Evolutionary conservation across 2,329 filamentous ascomycete species (phyloP).

Genomic region (Aspergillus sp.): DNA sequence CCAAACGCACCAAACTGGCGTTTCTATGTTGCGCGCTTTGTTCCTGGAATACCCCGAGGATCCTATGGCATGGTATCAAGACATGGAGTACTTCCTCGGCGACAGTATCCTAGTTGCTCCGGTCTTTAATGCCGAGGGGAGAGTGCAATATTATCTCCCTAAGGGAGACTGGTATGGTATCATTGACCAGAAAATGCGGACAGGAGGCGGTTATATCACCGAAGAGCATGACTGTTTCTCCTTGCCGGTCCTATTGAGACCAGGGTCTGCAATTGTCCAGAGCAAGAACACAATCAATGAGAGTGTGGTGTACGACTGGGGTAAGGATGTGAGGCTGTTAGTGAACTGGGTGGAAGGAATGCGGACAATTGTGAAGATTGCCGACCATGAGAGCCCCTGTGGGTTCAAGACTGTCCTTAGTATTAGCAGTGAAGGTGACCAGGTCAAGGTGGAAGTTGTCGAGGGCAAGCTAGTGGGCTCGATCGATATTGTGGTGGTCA

Average conservation of each 20-base stretch:
- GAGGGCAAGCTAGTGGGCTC: not conserved
- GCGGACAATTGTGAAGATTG: slow-evolving; percentile 3
- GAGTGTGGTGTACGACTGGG: slow-evolving; percentile 8
- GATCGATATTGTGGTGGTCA: slow-evolving; percentile 4
- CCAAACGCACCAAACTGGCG: slow-evolving; percentile 4
- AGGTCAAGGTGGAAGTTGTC: not conserved
- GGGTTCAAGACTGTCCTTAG: slow-evolving; percentile 1
- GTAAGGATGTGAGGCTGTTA: slow-evolving; percentile 4
- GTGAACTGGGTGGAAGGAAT: slow-evolving; percentile 7
- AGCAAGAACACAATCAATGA: not conserved
- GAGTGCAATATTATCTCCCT: slow-evolving; percentile 6
- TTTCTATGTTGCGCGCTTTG: slow-evolving; percentile 5
- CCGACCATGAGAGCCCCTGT: slow-evolving; percentile 3
- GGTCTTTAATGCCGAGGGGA: slow-evolving; percentile 1
- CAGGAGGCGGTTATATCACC: slow-evolving; percentile 4
- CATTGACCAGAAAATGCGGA: slow-evolving; percentile 4
- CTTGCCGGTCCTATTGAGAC: slow-evolving; percentile 1
- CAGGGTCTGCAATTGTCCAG: not conserved
- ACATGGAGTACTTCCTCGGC: slow-evolving; percentile 9
- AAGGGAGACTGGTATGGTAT: slow-evolving; percentile 9
- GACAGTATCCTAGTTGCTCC: slow-evolving; percentile 10
- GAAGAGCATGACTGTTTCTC: slow-evolving; percentile 8
- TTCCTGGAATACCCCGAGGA: slow-evolving; percentile 7
- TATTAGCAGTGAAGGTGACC: not conserved
- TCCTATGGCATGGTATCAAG: slow-evolving; percentile 6